phyloP scores from a whole-genome alignment of 805 yeast genomes.

The Starmera caribaea region DNA sequence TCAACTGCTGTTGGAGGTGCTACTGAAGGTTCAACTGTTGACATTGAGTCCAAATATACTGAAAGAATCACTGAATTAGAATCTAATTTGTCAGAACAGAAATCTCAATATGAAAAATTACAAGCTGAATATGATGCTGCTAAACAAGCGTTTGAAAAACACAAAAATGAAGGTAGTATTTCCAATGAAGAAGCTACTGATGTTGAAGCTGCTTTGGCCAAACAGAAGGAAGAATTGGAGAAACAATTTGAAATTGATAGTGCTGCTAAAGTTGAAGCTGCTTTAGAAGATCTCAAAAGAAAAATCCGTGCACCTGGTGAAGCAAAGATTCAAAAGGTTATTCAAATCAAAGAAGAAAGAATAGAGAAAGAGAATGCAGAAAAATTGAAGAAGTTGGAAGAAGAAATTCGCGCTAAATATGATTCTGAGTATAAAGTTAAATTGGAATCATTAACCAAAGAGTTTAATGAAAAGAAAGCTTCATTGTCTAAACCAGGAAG shows the following conservation, averaged over 20 bases:
- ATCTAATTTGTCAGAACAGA: conserved; percentile 1
- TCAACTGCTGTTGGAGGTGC: not conserved
- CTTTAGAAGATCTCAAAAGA: conserved; percentile 18
- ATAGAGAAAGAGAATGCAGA: conserved; percentile 18
- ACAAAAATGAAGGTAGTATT: conserved; percentile 8
- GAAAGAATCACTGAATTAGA: conserved; percentile 3
- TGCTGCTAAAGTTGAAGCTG: conserved; percentile 12
- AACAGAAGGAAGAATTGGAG: conserved; percentile 15
- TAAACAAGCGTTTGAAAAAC: conserved; percentile 13
- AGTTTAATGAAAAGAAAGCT: conserved; percentile 7
- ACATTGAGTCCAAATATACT: conserved; percentile 3
- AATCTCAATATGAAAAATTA: conserved; percentile 3
- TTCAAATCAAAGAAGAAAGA: conserved; percentile 19
- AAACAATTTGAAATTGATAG: conserved; percentile 19
- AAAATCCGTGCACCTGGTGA: conserved; percentile 29
- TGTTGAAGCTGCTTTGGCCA: conserved; percentile 14
- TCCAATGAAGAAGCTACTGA: conserved; percentile 4
- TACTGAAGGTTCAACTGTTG: conserved; percentile 7
- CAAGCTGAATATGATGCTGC: conserved; percentile 13
- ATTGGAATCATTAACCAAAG: conserved; percentile 9
- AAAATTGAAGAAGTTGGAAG: conserved; percentile 14
- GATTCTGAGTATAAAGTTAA: conserved; percentile 19
- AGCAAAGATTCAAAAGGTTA: conserved; percentile 20
- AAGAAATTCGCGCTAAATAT: conserved; percentile 12
- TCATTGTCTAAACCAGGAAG: conserved; percentile 4